Percentiles rank a stretch among this genome's conserved stretches.
phyloP scores from a whole-genome alignment of 495 filamentous ascomycete species.

The Penicillium nucicola region DNA sequence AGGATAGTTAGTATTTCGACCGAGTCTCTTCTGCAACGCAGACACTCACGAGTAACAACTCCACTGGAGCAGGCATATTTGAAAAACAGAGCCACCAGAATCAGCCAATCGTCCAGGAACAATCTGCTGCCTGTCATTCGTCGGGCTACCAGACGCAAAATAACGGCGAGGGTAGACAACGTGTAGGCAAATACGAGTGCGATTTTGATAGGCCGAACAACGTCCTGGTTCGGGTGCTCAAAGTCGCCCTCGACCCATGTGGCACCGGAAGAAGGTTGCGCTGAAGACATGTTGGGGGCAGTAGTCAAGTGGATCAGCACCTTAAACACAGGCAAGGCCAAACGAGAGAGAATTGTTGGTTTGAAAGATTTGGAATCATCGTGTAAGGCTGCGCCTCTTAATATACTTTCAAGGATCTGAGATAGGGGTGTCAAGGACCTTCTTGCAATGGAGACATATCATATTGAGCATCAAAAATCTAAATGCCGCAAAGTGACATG shows the following conservation, averaged over 20 bases:
- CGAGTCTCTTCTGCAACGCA: neutral
- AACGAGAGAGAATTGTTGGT: conserved; percentile 10
- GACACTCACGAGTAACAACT: conserved; percentile 24
- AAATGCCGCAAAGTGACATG: conserved; percentile 1
- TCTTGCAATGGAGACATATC: conserved; percentile 10
- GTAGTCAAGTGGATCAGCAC: neutral
- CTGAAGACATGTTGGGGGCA: conserved; percentile 16
- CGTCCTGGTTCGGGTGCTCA: conserved; percentile 21
- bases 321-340: conserved; percentile 4
- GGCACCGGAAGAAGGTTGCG: conserved; percentile 5
- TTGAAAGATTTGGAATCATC: conserved; percentile 24
- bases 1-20: neutral
- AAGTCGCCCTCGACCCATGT: conserved; percentile 21
- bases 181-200: conserved; percentile 29
- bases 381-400: neutral
- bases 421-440: neutral
- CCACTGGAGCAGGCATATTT: conserved; percentile 35
- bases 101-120: conserved; percentile 38
- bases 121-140: conserved; percentile 23
- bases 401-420: conserved; percentile 12
- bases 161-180: conserved; percentile 27
- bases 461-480: conserved; percentile 4
- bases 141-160: conserved; percentile 25
- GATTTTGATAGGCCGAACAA: conserved; percentile 25
- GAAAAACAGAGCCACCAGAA: conserved; percentile 34